Evolutionary conservation across 176 grass and related monocot species (phyloP).

Genomic region (Juncus inflexus): DNA sequence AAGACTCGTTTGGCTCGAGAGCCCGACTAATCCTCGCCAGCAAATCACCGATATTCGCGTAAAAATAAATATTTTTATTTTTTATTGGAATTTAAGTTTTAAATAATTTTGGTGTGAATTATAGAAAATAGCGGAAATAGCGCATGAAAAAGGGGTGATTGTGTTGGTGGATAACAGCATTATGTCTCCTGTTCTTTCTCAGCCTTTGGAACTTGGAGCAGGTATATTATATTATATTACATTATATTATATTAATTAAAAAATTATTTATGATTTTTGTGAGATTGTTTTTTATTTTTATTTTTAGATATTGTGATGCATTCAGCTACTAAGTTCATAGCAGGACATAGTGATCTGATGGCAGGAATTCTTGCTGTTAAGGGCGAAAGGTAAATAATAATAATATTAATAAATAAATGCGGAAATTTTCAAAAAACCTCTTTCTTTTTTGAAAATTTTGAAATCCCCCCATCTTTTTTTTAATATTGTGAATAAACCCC

Average conservation of each 20-base stretch:
- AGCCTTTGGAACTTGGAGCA: slow-evolving; percentile 81
- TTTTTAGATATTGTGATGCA: slow-evolving; percentile 97
- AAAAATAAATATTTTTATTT: slow-evolving; percentile 14
- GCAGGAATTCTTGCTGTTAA: slow-evolving; percentile 94
- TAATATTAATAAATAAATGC: too few relatives aligned
- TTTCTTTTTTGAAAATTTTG: too few relatives aligned
- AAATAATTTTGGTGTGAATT: slow-evolving; percentile 21
- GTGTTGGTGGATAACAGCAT: slow-evolving; percentile 98
- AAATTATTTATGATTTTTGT: background rate
- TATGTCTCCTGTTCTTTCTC: slow-evolving; percentile 92
- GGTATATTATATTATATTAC: slow-evolving; percentile 41
- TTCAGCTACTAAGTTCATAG: slow-evolving; percentile 96
- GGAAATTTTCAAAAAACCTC: too few relatives aligned
- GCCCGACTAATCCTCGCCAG: slow-evolving; percentile 92
- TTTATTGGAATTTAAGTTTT: slow-evolving; percentile 2
- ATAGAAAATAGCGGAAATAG: slow-evolving; percentile 95
- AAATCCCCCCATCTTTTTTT: too few relatives aligned
- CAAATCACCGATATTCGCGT: slow-evolving; percentile 93
- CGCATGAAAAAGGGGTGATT: slow-evolving; percentile 63
- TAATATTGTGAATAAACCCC: too few relatives aligned
- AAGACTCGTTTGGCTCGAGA: slow-evolving; percentile 91
- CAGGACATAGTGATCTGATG: slow-evolving; percentile 98
- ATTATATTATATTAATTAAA: slow-evolving; percentile 4
- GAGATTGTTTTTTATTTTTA: too few relatives aligned
- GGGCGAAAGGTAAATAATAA: slow-evolving; percentile 57